These are phyloP conservation scores for Serendipita sp. DNA, from an alignment of 768 basidiomycete species.

Conservation along the genomic window DNA sequence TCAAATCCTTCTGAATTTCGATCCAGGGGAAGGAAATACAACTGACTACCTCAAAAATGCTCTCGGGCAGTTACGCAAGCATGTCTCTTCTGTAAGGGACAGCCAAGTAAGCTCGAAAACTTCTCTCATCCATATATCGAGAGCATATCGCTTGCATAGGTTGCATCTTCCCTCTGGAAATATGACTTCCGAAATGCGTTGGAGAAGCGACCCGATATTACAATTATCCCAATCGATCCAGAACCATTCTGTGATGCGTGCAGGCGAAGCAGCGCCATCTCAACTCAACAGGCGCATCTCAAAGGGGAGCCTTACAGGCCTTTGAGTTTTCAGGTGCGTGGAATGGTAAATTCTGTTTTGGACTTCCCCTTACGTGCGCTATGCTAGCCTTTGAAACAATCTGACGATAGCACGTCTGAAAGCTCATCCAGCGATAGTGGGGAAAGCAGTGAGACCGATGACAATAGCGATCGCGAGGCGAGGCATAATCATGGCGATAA, in stretches of 20 bases:
- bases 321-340: not conserved
- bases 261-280: not conserved
- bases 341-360: not conserved
- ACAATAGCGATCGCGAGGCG: not conserved
- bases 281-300: not conserved
- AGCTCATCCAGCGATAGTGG: too few species aligned
- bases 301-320: not conserved
- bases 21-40: not conserved
- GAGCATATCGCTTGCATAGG: not conserved
- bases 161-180: not conserved
- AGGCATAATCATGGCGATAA: not conserved
- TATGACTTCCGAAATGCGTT: not conserved
- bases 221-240: not conserved
- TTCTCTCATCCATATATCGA: not conserved
- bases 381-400: too few species aligned
- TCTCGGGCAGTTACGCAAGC: not conserved
- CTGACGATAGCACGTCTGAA: too few species aligned
- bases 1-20: not conserved
- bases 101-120: not conserved
- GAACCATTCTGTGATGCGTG: conserved; percentile 4
- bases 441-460: too few species aligned
- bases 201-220: not conserved
- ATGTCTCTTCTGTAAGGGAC: not conserved
- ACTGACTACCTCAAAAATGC: not conserved
- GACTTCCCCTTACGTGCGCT: too few species aligned